These are phyloP conservation scores for Pseudoturritis turrita DNA, from an alignment of 345 rosid species.

Conservation along the genomic window DNA sequence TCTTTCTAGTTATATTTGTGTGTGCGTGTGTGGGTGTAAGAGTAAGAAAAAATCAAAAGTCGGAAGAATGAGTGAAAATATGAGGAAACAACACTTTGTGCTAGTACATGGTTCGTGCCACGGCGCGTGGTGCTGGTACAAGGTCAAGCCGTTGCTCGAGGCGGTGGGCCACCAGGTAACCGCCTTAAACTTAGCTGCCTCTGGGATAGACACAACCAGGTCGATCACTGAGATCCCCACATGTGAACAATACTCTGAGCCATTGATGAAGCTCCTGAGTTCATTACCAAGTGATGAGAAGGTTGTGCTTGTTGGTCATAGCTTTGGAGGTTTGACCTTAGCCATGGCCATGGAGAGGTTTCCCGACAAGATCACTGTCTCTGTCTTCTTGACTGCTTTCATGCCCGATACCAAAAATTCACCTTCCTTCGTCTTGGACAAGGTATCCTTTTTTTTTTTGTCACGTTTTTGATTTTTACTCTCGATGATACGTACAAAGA, in stretches of 20 bases:
- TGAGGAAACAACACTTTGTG: slow-evolving; percentile 41
- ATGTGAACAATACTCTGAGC: slow-evolving; percentile 40
- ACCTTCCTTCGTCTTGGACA: slow-evolving; percentile 26
- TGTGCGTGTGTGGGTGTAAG: not conserved
- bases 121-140: slow-evolving; percentile 71
- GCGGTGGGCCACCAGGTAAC: slow-evolving; percentile 47
- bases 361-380: slow-evolving; percentile 21
- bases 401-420: slow-evolving; percentile 34
- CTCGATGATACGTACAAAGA: not conserved
- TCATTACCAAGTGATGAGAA: slow-evolving; percentile 34
- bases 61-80: slow-evolving; percentile 9
- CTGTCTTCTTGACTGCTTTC: slow-evolving; percentile 28
- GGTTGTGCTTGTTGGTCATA: slow-evolving; percentile 67
- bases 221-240: slow-evolving; percentile 41
- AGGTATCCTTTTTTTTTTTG: not conserved
- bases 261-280: slow-evolving; percentile 39
- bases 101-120: slow-evolving; percentile 58
- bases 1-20: not conserved
- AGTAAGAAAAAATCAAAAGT: not conserved
- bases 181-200: slow-evolving; percentile 44
- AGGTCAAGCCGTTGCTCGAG: slow-evolving; percentile 50
- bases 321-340: slow-evolving; percentile 57
- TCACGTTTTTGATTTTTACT: not conserved
- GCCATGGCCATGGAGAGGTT: slow-evolving; percentile 45
- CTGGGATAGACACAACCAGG: slow-evolving; percentile 39